Evolutionary conservation across 768 basidiomycete species (phyloP).

Genomic region (Chlorophyllum brunneum): DNA sequence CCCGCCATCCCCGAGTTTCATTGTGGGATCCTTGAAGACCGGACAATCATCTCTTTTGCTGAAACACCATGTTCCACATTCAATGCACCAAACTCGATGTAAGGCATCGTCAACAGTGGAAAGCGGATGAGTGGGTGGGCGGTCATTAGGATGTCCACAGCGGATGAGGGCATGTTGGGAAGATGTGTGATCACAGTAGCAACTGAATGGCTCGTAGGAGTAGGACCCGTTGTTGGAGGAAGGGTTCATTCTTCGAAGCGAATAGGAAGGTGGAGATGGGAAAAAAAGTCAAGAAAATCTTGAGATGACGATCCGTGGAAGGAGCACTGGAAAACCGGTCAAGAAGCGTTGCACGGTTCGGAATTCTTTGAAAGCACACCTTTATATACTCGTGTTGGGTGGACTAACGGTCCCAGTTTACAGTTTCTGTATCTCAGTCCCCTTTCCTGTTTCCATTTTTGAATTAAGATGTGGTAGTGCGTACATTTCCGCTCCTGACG

Average conservation of each 20-base stretch:
- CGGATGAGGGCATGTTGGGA: constrained; percentile 20
- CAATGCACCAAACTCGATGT: constrained; percentile 26
- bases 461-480: not conserved
- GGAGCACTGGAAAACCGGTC: not conserved
- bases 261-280: not conserved
- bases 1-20: not conserved
- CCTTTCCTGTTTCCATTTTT: constrained; percentile 1
- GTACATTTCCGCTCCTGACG: constrained; percentile 9
- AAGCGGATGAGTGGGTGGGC: constrained; percentile 19
- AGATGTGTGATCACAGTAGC: constrained; percentile 18
- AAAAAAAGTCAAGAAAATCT: not conserved
- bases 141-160: constrained; percentile 27
- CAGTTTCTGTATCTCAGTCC: not conserved
- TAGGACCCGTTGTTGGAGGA: constrained; percentile 10
- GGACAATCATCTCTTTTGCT: constrained; percentile 13
- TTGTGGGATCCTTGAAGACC: not conserved
- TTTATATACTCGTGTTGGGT: constrained; percentile 2
- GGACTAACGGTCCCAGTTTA: not conserved
- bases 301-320: not conserved
- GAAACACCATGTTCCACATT: constrained; percentile 25
- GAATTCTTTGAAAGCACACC: not conserved
- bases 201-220: constrained; percentile 13
- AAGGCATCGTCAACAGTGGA: constrained; percentile 22
- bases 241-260: constrained; percentile 5
- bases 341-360: not conserved